These are phyloP conservation scores for Davidsoniella neocaledoniae DNA, from an alignment of 2,329 filamentous ascomycete species.

Conservation along the genomic window DNA sequence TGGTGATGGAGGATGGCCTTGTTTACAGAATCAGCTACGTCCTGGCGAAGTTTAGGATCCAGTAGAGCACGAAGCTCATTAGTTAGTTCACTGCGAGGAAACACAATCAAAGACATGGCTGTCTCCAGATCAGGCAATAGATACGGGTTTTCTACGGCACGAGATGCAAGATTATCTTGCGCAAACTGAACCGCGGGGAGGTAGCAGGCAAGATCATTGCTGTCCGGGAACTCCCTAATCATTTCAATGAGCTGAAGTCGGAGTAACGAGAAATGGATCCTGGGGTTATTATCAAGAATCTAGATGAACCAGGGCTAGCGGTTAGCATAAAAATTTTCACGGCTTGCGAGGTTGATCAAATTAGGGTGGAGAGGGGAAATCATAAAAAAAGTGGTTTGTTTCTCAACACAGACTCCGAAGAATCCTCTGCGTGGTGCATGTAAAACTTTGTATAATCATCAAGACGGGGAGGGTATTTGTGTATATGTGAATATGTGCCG, in stretches of 20 bases:
- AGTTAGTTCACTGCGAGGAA: slow-evolving; percentile 63
- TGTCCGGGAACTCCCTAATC: slow-evolving; percentile 58
- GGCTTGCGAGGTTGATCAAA: background rate
- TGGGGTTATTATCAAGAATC: slow-evolving; percentile 73
- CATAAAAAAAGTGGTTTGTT: slow-evolving; percentile 44
- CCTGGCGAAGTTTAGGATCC: slow-evolving; percentile 59
- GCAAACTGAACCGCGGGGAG: slow-evolving; percentile 72
- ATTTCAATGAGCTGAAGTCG: slow-evolving; percentile 87
- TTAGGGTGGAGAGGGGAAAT: slow-evolving; percentile 13
- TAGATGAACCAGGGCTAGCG: slow-evolving; percentile 22
- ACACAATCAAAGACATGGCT: slow-evolving; percentile 85
- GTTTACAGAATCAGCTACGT: slow-evolving; percentile 80
- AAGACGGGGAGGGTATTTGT: slow-evolving; percentile 20
- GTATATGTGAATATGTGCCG: background rate
- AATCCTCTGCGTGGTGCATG: slow-evolving; percentile 99
- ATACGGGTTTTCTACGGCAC: slow-evolving; percentile 62
- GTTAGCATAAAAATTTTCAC: slow-evolving; percentile 3
- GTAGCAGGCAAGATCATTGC: slow-evolving; percentile 46
- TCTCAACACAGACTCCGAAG: slow-evolving; percentile 72
- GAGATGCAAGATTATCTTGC: slow-evolving; percentile 68
- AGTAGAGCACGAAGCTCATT: slow-evolving; percentile 61
- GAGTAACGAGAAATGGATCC: slow-evolving; percentile 76
- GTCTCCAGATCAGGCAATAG: slow-evolving; percentile 79
- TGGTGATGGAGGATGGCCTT: slow-evolving; percentile 66
- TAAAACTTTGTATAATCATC: slow-evolving; percentile 89